Percentiles rank a stretch among this genome's conserved stretches.
These are phyloP conservation scores for Nemania diffusa DNA, from an alignment of 2,329 filamentous ascomycete species.

Conservation along the genomic window DNA sequence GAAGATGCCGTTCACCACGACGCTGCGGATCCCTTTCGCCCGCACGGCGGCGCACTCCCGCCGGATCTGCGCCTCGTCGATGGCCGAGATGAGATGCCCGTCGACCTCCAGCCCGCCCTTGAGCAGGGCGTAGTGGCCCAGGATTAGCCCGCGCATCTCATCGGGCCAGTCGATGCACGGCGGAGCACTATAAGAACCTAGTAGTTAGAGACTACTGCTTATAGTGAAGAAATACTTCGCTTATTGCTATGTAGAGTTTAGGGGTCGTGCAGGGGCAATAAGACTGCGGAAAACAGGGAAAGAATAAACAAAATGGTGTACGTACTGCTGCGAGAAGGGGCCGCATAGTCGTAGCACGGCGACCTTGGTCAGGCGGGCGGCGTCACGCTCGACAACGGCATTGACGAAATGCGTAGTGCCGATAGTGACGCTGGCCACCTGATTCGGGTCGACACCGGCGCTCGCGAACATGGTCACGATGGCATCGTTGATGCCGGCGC, in stretches of 20 bases:
- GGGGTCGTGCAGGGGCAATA: background rate
- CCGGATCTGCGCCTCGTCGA: slow-evolving; percentile 56
- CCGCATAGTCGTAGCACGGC: slow-evolving; percentile 66
- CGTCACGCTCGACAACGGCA: slow-evolving; percentile 65
- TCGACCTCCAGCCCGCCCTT: slow-evolving; percentile 65
- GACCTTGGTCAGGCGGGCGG: slow-evolving; percentile 58
- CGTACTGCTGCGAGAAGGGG: slow-evolving; percentile 59
- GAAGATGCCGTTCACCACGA: slow-evolving; percentile 63
- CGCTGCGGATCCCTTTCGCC: slow-evolving; percentile 56
- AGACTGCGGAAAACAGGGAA: background rate
- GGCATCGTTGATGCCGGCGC: slow-evolving; percentile 57
- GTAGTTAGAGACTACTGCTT: background rate
- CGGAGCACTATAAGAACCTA: slow-evolving; percentile 45
- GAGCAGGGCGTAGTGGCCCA: slow-evolving; percentile 58
- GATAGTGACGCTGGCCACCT: slow-evolving; percentile 62
- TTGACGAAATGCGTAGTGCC: slow-evolving; percentile 70
- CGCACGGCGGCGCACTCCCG: slow-evolving; percentile 54
- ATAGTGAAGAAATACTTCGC: background rate
- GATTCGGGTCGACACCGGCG: slow-evolving; percentile 43
- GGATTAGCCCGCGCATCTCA: slow-evolving; percentile 59
- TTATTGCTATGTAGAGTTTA: background rate
- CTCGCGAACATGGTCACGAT: slow-evolving; percentile 56
- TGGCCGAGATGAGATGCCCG: slow-evolving; percentile 57
- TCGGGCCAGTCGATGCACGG: slow-evolving; percentile 65
- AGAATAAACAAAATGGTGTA: background rate